A percentile compares a stretch with the other conserved stretches of the same genome.
Evolutionary conservation across 148 eudicot genomes (phyloP).

Genomic region (Talinum fruticosum): DNA sequence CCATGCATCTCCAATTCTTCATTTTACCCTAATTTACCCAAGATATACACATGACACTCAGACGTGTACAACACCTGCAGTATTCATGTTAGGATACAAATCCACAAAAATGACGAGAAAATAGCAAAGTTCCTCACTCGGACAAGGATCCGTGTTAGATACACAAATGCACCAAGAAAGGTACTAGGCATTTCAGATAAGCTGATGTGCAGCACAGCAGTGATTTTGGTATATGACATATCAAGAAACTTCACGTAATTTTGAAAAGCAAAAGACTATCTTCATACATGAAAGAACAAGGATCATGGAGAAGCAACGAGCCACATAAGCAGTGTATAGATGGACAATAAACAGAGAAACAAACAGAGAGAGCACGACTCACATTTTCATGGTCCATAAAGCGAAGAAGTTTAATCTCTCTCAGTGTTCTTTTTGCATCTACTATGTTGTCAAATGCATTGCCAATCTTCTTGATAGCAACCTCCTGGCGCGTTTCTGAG

Average conservation of each 20-base stretch:
- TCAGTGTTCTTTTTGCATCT: constrained; percentile 76
- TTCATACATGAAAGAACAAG: neutral
- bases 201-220: neutral
- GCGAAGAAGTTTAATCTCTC: constrained; percentile 76
- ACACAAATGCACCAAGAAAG: neutral
- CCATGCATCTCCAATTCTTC: neutral
- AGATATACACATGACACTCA: neutral
- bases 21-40: neutral
- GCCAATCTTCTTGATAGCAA: constrained; percentile 89
- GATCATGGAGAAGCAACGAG: neutral
- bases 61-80: neutral
- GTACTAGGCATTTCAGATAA: too few relatives aligned
- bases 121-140: neutral
- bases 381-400: constrained; percentile 82
- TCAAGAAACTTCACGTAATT: neutral
- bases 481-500: constrained; percentile 62
- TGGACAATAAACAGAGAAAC: neutral
- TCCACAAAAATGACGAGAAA: neutral
- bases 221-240: neutral
- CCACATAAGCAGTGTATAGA: neutral
- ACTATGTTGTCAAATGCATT: constrained; percentile 77
- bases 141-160: neutral
- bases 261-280: neutral
- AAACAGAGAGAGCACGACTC: constrained; percentile 17
- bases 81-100: neutral